A percentile compares a stretch with the other conserved stretches of the same genome.
These are phyloP conservation scores for Trichoderma parareesei DNA, from an alignment of 495 filamentous ascomycete genomes.

Conservation along the genomic window DNA sequence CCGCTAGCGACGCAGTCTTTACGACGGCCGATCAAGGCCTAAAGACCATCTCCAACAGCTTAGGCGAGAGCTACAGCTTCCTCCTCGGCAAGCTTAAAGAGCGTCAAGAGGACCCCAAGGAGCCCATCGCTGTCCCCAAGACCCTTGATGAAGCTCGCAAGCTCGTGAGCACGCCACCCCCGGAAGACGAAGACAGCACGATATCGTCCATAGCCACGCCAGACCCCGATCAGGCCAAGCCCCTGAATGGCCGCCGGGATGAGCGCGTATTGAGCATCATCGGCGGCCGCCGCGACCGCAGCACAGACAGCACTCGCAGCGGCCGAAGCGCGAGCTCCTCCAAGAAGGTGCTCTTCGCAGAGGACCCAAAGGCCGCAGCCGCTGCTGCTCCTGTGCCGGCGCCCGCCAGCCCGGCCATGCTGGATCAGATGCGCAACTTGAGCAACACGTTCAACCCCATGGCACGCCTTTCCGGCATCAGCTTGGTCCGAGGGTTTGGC, in stretches of 20 bases:
- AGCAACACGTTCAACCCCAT: constrained; percentile 80
- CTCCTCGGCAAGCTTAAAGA: constrained; percentile 84
- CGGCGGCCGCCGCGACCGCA: constrained; percentile 47
- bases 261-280: constrained; percentile 56
- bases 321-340: constrained; percentile 49
- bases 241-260: constrained; percentile 32
- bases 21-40: constrained; percentile 82
- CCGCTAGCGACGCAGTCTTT: constrained; percentile 74
- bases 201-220: constrained; percentile 34
- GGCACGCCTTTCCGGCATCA: constrained; percentile 60
- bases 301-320: constrained; percentile 75
- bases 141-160: constrained; percentile 70
- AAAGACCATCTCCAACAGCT: constrained; percentile 78
- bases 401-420: constrained; percentile 41
- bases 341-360: constrained; percentile 38
- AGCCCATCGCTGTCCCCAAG: constrained; percentile 51
- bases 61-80: constrained; percentile 90
- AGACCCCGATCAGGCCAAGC: constrained; percentile 35
- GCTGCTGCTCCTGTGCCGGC: constrained; percentile 17
- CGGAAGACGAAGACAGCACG: constrained; percentile 34
- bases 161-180: constrained; percentile 52
- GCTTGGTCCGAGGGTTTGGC: constrained; percentile 66
- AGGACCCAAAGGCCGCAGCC: constrained; percentile 22
- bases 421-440: constrained; percentile 78
- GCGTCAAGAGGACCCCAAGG: constrained; percentile 38